These are phyloP conservation scores for Citrus cavaleriei DNA, from an alignment of 345 rosid species.

Conservation along the genomic window DNA sequence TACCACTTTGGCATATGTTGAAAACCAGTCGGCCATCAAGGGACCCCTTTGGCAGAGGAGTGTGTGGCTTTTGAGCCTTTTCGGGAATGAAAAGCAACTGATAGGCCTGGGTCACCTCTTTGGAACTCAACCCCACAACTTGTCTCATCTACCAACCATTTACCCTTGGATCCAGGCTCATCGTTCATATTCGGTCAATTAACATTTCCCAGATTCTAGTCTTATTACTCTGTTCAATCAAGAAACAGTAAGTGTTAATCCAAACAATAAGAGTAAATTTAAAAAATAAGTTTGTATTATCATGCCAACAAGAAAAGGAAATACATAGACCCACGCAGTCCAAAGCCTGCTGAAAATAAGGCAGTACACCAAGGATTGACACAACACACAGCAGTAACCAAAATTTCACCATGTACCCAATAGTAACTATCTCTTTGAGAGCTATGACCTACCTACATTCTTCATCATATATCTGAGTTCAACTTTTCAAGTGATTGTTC, in stretches of 20 bases:
- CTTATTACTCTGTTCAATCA: background rate
- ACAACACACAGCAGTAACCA: background rate
- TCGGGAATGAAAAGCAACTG: background rate
- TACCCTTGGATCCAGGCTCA: background rate
- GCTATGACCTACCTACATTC: background rate
- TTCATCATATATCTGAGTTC: background rate
- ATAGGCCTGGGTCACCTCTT: background rate
- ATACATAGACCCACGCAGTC: background rate
- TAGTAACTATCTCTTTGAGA: background rate
- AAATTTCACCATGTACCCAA: background rate
- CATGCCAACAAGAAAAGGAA: background rate
- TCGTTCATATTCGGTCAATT: background rate
- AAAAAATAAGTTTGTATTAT: background rate
- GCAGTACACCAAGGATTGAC: background rate
- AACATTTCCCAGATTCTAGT: background rate
- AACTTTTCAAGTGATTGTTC: background rate
- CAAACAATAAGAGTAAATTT: background rate
- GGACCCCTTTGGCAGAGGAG: slow-evolving; percentile 9
- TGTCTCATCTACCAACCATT: background rate
- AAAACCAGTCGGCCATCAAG: background rate
- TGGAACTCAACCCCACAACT: slow-evolving; percentile 6
- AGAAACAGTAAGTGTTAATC: background rate
- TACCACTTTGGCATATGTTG: background rate
- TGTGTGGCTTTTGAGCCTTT: background rate
- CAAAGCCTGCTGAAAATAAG: background rate